These are phyloP conservation scores for Fusarium marasasianum DNA, from an alignment of 2,329 filamentous ascomycete species.

Conservation along the genomic window DNA sequence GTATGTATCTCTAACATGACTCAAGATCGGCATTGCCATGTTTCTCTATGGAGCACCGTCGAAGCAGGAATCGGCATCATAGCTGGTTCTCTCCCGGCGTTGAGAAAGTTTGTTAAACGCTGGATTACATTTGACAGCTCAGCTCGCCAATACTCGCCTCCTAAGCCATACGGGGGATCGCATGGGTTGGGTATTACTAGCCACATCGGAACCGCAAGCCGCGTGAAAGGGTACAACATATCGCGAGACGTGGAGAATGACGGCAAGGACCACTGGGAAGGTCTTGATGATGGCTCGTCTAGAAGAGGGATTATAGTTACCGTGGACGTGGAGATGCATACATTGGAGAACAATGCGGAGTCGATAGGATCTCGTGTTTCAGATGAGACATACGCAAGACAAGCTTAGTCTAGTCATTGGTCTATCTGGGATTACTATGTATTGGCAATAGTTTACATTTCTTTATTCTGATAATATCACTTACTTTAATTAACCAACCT, in stretches of 20 bases:
- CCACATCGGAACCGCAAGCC: not conserved
- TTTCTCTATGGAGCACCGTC: not conserved
- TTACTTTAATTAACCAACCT: accelerated
- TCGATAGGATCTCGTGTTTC: not conserved
- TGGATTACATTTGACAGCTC: constrained; percentile 12
- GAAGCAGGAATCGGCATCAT: constrained; percentile 8
- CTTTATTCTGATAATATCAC: not conserved
- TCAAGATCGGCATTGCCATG: not conserved
- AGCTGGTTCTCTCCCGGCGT: not conserved
- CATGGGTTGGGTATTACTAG: not conserved
- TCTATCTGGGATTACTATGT: not conserved
- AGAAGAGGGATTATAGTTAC: constrained; percentile 18
- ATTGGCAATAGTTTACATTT: too few species aligned
- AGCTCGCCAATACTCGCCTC: not conserved
- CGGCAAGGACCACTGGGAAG: constrained; percentile 5
- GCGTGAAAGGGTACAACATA: not conserved
- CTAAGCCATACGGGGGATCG: not conserved
- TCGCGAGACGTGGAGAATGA: not conserved
- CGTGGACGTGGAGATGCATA: constrained; percentile 27
- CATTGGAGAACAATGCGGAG: not conserved
- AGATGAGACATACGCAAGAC: not conserved
- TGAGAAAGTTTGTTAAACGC: constrained; percentile 1
- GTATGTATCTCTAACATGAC: accelerated
- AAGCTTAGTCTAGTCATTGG: not conserved
- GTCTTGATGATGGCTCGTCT: constrained; percentile 13